Evolutionary conservation across 306 rosid species (phyloP), one percentile per base, ranked within the genome.

Genomic region (Hippophae gyantsensis): DNA sequence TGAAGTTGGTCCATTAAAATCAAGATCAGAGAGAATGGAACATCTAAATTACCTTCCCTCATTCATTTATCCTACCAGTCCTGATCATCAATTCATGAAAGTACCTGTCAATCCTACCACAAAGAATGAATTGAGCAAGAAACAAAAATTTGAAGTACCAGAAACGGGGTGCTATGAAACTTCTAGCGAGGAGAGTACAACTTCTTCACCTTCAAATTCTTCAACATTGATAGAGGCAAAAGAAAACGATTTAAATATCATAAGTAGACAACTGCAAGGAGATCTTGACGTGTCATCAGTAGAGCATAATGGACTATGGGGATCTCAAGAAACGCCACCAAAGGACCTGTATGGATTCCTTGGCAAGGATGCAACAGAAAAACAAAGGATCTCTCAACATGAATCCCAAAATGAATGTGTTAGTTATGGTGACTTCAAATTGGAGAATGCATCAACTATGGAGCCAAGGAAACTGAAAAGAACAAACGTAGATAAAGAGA

Each of bases 131-230:
- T 47, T 69, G 57, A 70, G 62, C 48, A 63, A 56, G 49, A 53
- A 32, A 58, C 72, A 58, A 6, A 56, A 74, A 74, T 42, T 61
- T 51, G 68, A 70, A 64, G 79, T 54, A 68, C 72, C 64, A 14
- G 71, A 67, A 51, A 54, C 63, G 56, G 52, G 71, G 48, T 71
- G 79, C 67, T 74, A 23, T 61, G 86, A 77, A 76, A 62, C 72
- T 64, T 63, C 74, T 43, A 76, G 87, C 65, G 80, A 73, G 51
- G 87, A 76, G 59, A 74, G 76, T 76, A 70, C 54, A 49, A 68
- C 79, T 47, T 73, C 82, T 58, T 77, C 78, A 79, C 76, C 69
- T 59, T 78, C 81, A 61, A 70, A 62, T 49, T 70, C 60, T 69
- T 61, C 82, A 60, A 59, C 43, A 62, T 61, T 68, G 50, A 60